phyloP scores from a whole-genome alignment of 352 stramenopile genomes.

The Thalassiosira mediterranea region DNA sequence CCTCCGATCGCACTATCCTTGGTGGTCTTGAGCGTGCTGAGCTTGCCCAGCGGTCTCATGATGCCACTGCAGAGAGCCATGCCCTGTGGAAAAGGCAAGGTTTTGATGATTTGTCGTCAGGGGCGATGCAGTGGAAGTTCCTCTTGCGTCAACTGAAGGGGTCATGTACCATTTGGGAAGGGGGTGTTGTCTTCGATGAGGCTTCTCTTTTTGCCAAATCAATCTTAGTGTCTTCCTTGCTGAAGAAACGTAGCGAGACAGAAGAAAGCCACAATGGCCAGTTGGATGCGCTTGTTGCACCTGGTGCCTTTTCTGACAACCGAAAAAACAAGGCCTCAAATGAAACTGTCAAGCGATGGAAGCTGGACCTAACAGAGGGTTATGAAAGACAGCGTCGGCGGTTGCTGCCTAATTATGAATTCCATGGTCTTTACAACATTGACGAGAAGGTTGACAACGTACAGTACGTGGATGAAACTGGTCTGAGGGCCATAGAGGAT shows the following conservation, averaged over 20 bases:
- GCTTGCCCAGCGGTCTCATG: slow-evolving; percentile 69
- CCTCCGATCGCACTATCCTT: slow-evolving; percentile 77
- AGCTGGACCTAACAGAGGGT: slow-evolving; percentile 84
- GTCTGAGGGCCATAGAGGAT: slow-evolving; percentile 42
- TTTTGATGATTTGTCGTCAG: slow-evolving; percentile 84
- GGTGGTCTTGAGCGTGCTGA: slow-evolving; percentile 76
- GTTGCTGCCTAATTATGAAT: slow-evolving; percentile 85
- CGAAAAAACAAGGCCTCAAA: slow-evolving; percentile 15
- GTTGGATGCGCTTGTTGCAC: slow-evolving; percentile 17
- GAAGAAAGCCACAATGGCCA: slow-evolving; percentile 18
- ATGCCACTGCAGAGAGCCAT: slow-evolving; percentile 80
- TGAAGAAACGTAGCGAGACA: slow-evolving; percentile 32
- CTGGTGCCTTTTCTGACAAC: neutral
- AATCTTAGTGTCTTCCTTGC: slow-evolving; percentile 34
- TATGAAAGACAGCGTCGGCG: slow-evolving; percentile 78
- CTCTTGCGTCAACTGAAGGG: slow-evolving; percentile 82
- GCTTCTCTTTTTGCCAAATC: slow-evolving; percentile 59
- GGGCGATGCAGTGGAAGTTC: slow-evolving; percentile 84
- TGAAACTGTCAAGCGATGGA: slow-evolving; percentile 74
- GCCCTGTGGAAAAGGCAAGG: slow-evolving; percentile 83
- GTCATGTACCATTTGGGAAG: slow-evolving; percentile 83
- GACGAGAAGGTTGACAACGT: slow-evolving; percentile 77
- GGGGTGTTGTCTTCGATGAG: slow-evolving; percentile 52
- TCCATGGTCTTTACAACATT: slow-evolving; percentile 84
- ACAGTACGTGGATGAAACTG: slow-evolving; percentile 50